phyloP scores from a whole-genome alignment of 345 rosid genomes.

The Eucalyptus cloeziana region DNA sequence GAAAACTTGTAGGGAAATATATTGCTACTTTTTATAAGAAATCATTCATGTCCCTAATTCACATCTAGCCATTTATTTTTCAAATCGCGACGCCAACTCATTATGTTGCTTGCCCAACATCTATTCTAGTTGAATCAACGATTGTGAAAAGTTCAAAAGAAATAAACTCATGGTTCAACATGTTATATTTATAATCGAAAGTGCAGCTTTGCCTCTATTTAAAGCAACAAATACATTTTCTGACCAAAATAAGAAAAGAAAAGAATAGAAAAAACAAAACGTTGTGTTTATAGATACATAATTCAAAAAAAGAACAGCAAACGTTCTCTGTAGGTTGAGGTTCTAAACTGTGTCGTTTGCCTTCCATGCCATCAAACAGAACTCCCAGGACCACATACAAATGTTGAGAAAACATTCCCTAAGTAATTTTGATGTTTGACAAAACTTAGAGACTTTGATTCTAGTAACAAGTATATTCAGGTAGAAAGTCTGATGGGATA shows the following conservation, averaged over 20 bases:
- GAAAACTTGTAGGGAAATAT: neutral
- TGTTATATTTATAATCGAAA: neutral
- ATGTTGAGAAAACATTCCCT: too few relatives aligned
- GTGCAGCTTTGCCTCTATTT: neutral
- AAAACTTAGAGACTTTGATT: too few relatives aligned
- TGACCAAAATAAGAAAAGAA: neutral
- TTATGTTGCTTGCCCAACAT: accelerated
- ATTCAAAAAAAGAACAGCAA: neutral
- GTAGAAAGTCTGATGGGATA: accelerated
- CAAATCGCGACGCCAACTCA: accelerated
- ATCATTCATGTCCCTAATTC: neutral
- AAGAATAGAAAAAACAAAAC: neutral
- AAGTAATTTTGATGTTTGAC: accelerated
- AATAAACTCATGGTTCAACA: neutral
- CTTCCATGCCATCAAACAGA: neutral
- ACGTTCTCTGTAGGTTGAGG: neutral
- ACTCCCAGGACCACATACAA: neutral
- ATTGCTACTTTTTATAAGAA: neutral
- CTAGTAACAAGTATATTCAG: accelerated
- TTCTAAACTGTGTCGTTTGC: neutral
- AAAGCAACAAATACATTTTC: neutral
- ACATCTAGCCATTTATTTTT: neutral
- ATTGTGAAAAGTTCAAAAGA: neutral
- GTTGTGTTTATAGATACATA: accelerated
- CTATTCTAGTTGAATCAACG: neutral